A percentile compares a stretch with the other conserved stretches of the same genome.
phyloP scores from a whole-genome alignment of 83 land plant genomes.

The Larix sibirica region DNA sequence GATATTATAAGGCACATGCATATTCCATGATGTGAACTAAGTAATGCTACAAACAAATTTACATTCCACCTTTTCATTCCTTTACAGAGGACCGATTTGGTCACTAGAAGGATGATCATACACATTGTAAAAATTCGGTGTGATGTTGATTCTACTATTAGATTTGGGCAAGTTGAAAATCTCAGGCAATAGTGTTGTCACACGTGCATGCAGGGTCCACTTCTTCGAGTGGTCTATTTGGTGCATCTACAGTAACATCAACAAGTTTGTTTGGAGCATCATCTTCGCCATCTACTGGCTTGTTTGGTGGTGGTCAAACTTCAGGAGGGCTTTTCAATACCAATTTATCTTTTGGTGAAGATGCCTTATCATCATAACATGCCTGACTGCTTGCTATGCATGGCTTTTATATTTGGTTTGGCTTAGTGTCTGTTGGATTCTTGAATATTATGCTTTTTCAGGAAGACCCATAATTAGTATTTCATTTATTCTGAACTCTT shows the following conservation, averaged over 20 bases:
- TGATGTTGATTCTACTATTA: not conserved
- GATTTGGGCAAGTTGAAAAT: not conserved
- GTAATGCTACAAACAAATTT: not conserved
- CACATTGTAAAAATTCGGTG: not conserved
- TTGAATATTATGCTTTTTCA: not conserved
- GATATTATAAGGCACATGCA: not conserved
- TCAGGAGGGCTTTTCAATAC: constrained; percentile 1
- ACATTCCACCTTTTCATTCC: not conserved
- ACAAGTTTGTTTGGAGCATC: constrained; percentile 15
- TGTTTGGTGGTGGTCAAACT: constrained; percentile 2
- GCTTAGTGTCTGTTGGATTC: not conserved
- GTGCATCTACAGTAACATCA: constrained; percentile 2
- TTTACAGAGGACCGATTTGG: too few species aligned
- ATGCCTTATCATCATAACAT: constrained; percentile 8
- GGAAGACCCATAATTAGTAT: not conserved
- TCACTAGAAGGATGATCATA: not conserved
- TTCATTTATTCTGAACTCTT: not conserved
- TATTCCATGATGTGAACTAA: not conserved
- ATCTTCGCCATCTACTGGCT: not conserved
- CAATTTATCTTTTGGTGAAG: not conserved
- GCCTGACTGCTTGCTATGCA: not conserved
- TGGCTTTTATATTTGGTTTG: not conserved
- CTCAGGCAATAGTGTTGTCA: constrained; percentile 2
- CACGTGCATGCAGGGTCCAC: constrained; percentile 12
- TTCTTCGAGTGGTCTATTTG: constrained; percentile 4